phyloP scores from a whole-genome alignment of 176 grass and related monocot species.

The Triticum turgidum region DNA sequence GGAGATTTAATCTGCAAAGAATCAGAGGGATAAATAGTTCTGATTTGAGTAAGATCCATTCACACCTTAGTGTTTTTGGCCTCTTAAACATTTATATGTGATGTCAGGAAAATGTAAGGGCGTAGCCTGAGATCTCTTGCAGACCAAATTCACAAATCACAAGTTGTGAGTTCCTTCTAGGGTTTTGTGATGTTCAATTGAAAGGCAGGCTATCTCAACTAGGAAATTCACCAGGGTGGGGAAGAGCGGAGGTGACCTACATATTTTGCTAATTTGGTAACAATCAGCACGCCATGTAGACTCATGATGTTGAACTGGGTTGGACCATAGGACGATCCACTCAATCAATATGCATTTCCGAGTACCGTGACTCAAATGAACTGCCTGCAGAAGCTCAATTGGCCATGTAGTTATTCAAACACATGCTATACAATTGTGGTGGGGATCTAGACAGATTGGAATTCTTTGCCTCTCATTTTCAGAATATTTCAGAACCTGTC shows the following conservation, averaged over 20 bases:
- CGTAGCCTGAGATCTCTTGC: not conserved
- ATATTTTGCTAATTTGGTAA: not conserved
- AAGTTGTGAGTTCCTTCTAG: not conserved
- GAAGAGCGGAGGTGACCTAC: not conserved
- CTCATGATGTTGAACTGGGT: not conserved
- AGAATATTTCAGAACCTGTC: not conserved
- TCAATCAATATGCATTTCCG: not conserved
- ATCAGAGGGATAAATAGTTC: not conserved
- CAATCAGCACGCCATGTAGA: not conserved
- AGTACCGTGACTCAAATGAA: not conserved
- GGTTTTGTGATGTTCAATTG: not conserved
- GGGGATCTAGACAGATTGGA: not conserved
- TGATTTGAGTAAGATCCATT: not conserved
- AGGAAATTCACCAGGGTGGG: not conserved
- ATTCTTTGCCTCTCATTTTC: not conserved
- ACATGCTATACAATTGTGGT: not conserved
- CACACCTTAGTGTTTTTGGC: not conserved
- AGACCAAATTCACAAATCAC: not conserved
- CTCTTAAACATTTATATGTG: not conserved
- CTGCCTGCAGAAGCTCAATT: not conserved
- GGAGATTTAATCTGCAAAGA: conserved; percentile 10
- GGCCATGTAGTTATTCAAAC: not conserved
- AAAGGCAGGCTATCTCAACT: not conserved
- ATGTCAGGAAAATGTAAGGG: not conserved
- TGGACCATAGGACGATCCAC: not conserved